A percentile compares a stretch with the other conserved stretches of the same genome.
Conservation (phyloP, 73 alveolate genomes). For the Paramecium tetraurelia region DNA sequence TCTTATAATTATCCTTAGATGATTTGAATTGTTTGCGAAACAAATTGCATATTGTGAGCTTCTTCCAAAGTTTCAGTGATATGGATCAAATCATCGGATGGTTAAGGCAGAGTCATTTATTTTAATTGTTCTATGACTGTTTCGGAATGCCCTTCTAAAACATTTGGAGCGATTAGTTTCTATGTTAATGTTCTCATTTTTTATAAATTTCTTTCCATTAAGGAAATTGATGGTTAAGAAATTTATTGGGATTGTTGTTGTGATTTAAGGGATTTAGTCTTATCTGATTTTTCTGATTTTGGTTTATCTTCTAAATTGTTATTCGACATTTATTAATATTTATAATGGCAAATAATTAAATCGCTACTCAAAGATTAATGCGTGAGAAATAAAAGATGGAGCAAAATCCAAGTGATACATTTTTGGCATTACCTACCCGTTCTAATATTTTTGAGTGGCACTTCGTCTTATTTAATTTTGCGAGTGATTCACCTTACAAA, state of each 20-base stretch:
- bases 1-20: conserved; percentile 6
- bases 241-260: neutral
- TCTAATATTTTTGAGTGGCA: conserved; percentile 81
- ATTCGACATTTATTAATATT: neutral
- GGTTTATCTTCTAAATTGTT: neutral
- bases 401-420: conserved; percentile 20
- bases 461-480: conserved; percentile 66
- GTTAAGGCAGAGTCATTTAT: neutral
- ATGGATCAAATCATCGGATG: neutral
- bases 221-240: neutral
- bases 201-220: neutral
- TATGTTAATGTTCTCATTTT: conserved; percentile 36
- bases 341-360: neutral
- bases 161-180: conserved; percentile 7
- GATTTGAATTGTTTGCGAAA: neutral
- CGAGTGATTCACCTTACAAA: conserved; percentile 74
- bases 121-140: neutral
- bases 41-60: neutral
- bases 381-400: conserved; percentile 37
- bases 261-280: neutral
- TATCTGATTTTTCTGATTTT: neutral
- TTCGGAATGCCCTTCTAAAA: conserved; percentile 15
- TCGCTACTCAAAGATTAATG: neutral
- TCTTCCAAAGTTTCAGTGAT: neutral
- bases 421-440: conserved; percentile 70